Evolutionary conservation across 805 yeast species (phyloP).

Genomic region (Ogataea haglerorum): DNA sequence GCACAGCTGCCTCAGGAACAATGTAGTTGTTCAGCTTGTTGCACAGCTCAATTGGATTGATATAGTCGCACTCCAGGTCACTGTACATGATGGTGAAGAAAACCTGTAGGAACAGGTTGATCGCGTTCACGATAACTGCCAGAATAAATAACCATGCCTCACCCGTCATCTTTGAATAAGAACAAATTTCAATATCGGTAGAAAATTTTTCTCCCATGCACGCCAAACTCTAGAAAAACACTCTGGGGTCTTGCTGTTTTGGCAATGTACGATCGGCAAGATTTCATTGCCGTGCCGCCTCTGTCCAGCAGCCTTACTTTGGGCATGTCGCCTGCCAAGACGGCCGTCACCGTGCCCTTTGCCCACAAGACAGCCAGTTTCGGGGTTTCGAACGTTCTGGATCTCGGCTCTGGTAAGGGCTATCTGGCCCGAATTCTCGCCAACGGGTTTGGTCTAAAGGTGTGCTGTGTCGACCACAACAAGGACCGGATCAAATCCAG

Average conservation of each 20-base stretch:
- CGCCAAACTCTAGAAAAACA: constrained; percentile 1
- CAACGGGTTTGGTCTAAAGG: constrained; percentile 12
- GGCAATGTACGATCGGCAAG: constrained; percentile 4
- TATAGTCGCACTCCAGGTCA: constrained; percentile 93
- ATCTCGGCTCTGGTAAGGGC: constrained; percentile 34
- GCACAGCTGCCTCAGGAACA: constrained; percentile 85
- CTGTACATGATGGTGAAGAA: constrained; percentile 94
- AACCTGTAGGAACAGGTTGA: constrained; percentile 86
- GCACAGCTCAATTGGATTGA: constrained; percentile 95
- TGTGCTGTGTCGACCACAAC: constrained; percentile 26
- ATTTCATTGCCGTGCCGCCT: constrained; percentile 3
- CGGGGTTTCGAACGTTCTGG: constrained; percentile 15
- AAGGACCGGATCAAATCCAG: constrained; percentile 20
- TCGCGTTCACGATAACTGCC: constrained; percentile 81
- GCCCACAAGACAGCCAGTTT: constrained; percentile 8
- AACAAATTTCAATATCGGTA: constrained; percentile 8
- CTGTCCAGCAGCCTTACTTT: constrained; percentile 7
- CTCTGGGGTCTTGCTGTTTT: neutral
- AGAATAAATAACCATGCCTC: constrained; percentile 56
- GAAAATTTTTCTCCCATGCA: constrained; percentile 8
- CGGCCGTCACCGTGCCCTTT: constrained; percentile 15
- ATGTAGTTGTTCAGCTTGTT: constrained; percentile 86
- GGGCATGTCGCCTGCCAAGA: constrained; percentile 17
- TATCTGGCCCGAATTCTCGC: constrained; percentile 26
- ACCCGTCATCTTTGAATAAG: constrained; percentile 26